Percentiles rank a stretch among this genome's conserved stretches.
phyloP scores from a whole-genome alignment of 2,329 filamentous ascomycete genomes.

The Cyclaneusma minus region DNA sequence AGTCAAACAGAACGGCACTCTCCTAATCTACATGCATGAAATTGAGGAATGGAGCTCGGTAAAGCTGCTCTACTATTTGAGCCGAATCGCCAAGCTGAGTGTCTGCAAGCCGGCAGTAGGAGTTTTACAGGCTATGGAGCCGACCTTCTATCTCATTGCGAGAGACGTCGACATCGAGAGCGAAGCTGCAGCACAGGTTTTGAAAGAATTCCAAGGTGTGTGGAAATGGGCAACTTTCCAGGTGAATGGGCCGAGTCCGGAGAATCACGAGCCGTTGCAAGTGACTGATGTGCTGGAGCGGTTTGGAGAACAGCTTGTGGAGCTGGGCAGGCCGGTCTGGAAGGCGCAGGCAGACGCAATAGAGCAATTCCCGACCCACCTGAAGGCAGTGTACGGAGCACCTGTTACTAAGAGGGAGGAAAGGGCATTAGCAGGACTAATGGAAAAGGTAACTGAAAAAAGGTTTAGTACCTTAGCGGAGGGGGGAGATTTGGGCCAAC shows the following conservation, averaged over 20 bases:
- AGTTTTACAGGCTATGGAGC: slow-evolving; percentile 9
- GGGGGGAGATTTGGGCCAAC: too few relatives aligned
- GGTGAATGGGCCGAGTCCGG: slow-evolving; percentile 6
- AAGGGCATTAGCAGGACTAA: too few relatives aligned
- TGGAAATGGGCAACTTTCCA: slow-evolving; percentile 12
- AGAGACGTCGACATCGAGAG: slow-evolving; percentile 7
- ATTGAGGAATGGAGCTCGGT: slow-evolving; percentile 9
- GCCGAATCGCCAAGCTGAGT: slow-evolving; percentile 9
- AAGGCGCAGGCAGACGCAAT: slow-evolving; percentile 10
- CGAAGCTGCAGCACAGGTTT: slow-evolving; percentile 4
- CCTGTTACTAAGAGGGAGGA: too few relatives aligned
- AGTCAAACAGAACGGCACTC: slow-evolving; percentile 8
- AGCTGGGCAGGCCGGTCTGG: slow-evolving; percentile 9
- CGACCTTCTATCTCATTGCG: slow-evolving; percentile 15
- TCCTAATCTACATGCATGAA: slow-evolving; percentile 14
- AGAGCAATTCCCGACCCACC: too few relatives aligned
- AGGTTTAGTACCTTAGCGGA: too few relatives aligned
- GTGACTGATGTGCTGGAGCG: slow-evolving; percentile 6
- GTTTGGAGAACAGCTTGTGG: slow-evolving; percentile 7
- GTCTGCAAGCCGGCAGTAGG: slow-evolving; percentile 11
- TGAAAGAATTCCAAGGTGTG: slow-evolving; percentile 9
- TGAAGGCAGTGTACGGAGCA: too few relatives aligned
- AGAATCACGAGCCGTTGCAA: slow-evolving; percentile 3
- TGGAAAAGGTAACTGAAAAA: too few relatives aligned
- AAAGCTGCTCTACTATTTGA: slow-evolving; percentile 10